Base-by-base conservation (phyloP, 345 rosid species). In the Erodium maritimum region DNA sequence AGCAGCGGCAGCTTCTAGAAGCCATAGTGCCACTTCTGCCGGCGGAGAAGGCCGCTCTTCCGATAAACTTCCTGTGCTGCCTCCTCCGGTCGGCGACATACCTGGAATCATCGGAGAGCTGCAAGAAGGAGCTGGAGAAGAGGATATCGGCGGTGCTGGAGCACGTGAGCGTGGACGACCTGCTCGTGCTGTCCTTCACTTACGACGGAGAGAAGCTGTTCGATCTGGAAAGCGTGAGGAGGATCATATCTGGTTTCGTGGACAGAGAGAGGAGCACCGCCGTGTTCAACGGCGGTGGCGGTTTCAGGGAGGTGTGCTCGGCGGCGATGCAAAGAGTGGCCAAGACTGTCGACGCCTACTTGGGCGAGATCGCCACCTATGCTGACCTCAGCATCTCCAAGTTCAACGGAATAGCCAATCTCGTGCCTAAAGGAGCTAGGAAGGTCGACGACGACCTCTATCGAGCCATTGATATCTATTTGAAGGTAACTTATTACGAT, bases 221-320 rank as follows among this genome's bases (percentile, higher is more conserved):
- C 17, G 99, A 86, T 65, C 72, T 93, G 17, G 99, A 93, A 19
- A 85, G 95, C 21, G 85, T 93, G 57, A 82, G 95, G 71, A 66
- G 75, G 79, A 85, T 89, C 63, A 68, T 93, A 19, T 79, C 86
- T 0, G 72, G 70, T 0, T 89, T 85, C 66, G 83, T 82, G 17
- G 99, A 93, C 64, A 93, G 85, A 58, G 96, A 93, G 80, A 89
- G 80, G 71, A 89, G 65, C 74, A 76, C 75, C 60, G 86, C 89
- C 3, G 82, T 89, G 23, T 93, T 93, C 72, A 82, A 76, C 55
- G 86, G 87, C 0, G 88, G 86, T 21, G 84, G 83, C 7, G 33
- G 33, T 55, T 80, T 71, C 29, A 76, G 64, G 67, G 96, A 82
- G 12, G 16, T 58, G 0, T 65, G 68, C 55, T 86, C 96, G 8